Conservation (phyloP, 495 filamentous ascomycete species). For the Bryoglossum gracile region DNA sequence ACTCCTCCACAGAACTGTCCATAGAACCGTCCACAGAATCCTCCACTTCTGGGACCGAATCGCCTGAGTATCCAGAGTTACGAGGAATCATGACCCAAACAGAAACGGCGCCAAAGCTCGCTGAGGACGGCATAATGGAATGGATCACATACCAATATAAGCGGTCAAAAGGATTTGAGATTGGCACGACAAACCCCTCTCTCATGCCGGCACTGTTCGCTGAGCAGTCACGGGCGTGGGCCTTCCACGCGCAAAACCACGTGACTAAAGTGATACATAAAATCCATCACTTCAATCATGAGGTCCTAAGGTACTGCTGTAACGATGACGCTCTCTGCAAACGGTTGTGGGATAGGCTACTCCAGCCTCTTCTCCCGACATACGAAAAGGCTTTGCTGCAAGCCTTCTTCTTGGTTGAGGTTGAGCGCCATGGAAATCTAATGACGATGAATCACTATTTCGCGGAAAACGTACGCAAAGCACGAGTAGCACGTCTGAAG, state of each 20-base stretch:
- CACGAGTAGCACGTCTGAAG: no score
- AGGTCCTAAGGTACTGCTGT: slow-evolving; percentile 13
- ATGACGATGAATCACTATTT: slow-evolving; percentile 17
- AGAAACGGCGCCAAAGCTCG: slow-evolving; percentile 9
- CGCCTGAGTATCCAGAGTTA: slow-evolving; percentile 13
- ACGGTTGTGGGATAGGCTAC: slow-evolving; percentile 11
- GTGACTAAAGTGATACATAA: slow-evolving; percentile 17
- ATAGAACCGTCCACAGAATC: slow-evolving; percentile 14
- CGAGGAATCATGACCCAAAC: slow-evolving; percentile 12
- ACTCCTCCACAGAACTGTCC: slow-evolving; percentile 14
- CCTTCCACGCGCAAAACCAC: slow-evolving; percentile 13
- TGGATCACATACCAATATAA: slow-evolving; percentile 22
- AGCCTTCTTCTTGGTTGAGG: slow-evolving; percentile 16
- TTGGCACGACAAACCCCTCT: slow-evolving; percentile 22
- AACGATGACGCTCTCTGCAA: slow-evolving; percentile 10
- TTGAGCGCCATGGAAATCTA: slow-evolving; percentile 17
- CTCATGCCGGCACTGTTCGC: slow-evolving; percentile 17
- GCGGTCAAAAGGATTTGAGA: slow-evolving; percentile 25
- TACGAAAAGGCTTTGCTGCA: slow-evolving; percentile 19
- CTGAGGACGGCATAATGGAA: slow-evolving; percentile 11
- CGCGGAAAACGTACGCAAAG: slow-evolving; percentile 7
- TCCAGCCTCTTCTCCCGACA: slow-evolving; percentile 15
- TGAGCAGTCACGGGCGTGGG: slow-evolving; percentile 24
- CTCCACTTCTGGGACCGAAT: slow-evolving; percentile 5
- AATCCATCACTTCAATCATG: slow-evolving; percentile 22